Evolutionary conservation across 2,329 filamentous ascomycete species (phyloP).

Genomic region (Microcyclosporella mali): DNA sequence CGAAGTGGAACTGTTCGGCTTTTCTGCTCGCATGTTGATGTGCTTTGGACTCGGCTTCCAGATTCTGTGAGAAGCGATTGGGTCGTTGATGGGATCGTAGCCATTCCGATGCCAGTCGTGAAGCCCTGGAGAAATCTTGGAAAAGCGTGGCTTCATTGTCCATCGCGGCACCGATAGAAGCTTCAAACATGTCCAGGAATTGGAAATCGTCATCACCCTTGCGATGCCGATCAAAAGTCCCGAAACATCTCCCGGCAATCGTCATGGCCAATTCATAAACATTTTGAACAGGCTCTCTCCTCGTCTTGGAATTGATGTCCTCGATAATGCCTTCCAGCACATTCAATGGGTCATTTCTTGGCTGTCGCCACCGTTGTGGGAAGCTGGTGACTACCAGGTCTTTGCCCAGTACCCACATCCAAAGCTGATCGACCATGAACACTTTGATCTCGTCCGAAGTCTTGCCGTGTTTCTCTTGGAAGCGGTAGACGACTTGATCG

Average conservation of each 20-base stretch:
- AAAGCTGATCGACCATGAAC: conserved; percentile 53
- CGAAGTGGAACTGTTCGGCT: conserved; percentile 20
- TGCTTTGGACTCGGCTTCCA: conserved; percentile 14
- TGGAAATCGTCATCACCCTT: conserved; percentile 54
- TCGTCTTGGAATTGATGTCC: conserved; percentile 59
- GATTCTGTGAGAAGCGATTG: conserved; percentile 12
- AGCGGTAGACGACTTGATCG: conserved; percentile 61
- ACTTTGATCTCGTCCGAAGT: conserved; percentile 16
- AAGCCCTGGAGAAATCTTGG: conserved; percentile 53
- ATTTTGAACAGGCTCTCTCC: conserved; percentile 48
- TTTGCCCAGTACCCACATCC: conserved; percentile 56
- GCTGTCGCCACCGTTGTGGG: conserved; percentile 54
- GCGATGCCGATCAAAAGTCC: conserved; percentile 49
- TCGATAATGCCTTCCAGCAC: conserved; percentile 59
- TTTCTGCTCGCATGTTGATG: conserved; percentile 36
- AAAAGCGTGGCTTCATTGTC: conserved; percentile 47
- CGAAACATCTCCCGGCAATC: conserved; percentile 44
- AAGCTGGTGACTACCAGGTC: conserved; percentile 57
- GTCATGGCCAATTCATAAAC: conserved; percentile 59
- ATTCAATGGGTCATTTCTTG: conserved; percentile 56
- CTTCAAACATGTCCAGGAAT: conserved; percentile 63
- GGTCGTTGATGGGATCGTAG: conserved; percentile 15
- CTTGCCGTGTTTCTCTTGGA: conserved; percentile 29
- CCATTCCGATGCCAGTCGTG: conserved; percentile 46
- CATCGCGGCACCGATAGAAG: conserved; percentile 50